phyloP scores from a whole-genome alignment of 108 stramenopile species.

The Pseudonitzschia pungens region DNA sequence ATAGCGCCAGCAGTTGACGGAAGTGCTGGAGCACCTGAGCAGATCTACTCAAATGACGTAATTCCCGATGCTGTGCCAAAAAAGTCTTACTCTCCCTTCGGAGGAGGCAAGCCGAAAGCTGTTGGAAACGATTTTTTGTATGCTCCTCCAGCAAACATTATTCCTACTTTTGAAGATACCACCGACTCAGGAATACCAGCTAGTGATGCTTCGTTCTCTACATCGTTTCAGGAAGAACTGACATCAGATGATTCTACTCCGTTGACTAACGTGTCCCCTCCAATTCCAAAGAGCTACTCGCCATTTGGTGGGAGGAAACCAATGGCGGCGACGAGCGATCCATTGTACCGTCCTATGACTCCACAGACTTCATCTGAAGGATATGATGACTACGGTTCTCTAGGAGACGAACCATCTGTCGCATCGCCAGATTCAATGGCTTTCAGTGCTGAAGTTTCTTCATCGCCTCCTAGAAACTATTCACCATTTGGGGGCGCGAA shows the following conservation, averaged over 20 bases:
- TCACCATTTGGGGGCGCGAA: slow-evolving; percentile 7
- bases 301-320: slow-evolving; percentile 13
- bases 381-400: not conserved
- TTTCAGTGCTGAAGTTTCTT: not conserved
- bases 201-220: not conserved
- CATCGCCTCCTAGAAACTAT: not conserved
- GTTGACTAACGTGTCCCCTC: not conserved
- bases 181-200: not conserved
- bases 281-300: slow-evolving; percentile 5
- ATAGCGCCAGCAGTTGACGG: not conserved
- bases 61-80: not conserved
- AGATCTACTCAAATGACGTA: not conserved
- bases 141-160: not conserved
- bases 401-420: not conserved
- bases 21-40: not conserved
- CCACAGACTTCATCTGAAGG: not conserved
- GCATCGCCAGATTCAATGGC: slow-evolving; percentile 1
- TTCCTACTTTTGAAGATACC: not conserved
- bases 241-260: not conserved
- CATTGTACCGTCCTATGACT: slow-evolving; percentile 1
- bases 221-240: not conserved
- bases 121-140: slow-evolving; percentile 12
- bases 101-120: slow-evolving; percentile 3
- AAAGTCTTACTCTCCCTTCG: slow-evolving; percentile 13
- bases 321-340: not conserved